These are phyloP conservation scores for Golubevia pallescens DNA, from an alignment of 1,284 basidiomycete species.

Conservation along the genomic window DNA sequence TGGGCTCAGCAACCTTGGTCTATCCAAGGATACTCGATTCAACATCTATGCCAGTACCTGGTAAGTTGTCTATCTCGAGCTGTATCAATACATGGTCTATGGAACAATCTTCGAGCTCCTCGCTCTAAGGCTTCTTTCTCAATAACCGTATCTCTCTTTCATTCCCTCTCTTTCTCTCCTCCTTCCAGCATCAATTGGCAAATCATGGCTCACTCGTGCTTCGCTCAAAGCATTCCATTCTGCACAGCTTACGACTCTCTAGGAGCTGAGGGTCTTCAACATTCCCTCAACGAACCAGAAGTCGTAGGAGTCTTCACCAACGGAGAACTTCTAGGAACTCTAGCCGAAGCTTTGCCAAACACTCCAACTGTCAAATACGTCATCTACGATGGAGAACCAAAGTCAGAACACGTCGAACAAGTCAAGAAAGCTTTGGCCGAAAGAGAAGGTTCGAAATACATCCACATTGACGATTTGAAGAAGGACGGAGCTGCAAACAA, in stretches of 20 bases:
- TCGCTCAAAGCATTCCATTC: slow-evolving; percentile 55
- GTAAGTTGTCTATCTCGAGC: too few relatives aligned
- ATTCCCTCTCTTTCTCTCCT: background rate
- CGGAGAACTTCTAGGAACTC: slow-evolving; percentile 69
- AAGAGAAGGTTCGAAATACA: slow-evolving; percentile 31
- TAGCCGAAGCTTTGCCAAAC: slow-evolving; percentile 69
- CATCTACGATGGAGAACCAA: slow-evolving; percentile 76
- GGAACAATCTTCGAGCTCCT: too few relatives aligned
- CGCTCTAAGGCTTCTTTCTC: too few relatives aligned
- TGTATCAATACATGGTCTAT: background rate
- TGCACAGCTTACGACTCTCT: slow-evolving; percentile 64
- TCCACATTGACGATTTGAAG: slow-evolving; percentile 46
- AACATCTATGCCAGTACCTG: slow-evolving; percentile 60
- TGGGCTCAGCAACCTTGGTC: slow-evolving; percentile 50
- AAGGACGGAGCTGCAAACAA: slow-evolving; percentile 66
- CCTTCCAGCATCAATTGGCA: slow-evolving; percentile 50
- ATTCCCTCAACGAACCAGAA: slow-evolving; percentile 59
- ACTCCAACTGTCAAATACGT: slow-evolving; percentile 74
- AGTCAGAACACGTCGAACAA: slow-evolving; percentile 41
- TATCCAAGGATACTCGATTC: slow-evolving; percentile 45
- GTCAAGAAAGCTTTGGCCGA: slow-evolving; percentile 52
- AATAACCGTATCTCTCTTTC: background rate
- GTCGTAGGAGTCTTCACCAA: slow-evolving; percentile 62
- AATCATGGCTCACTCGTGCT: slow-evolving; percentile 57
- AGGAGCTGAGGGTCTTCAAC: slow-evolving; percentile 57